These are phyloP conservation scores for Phyllostachys edulis DNA, from an alignment of 176 grass and related monocot genomes.

Conservation along the genomic window DNA sequence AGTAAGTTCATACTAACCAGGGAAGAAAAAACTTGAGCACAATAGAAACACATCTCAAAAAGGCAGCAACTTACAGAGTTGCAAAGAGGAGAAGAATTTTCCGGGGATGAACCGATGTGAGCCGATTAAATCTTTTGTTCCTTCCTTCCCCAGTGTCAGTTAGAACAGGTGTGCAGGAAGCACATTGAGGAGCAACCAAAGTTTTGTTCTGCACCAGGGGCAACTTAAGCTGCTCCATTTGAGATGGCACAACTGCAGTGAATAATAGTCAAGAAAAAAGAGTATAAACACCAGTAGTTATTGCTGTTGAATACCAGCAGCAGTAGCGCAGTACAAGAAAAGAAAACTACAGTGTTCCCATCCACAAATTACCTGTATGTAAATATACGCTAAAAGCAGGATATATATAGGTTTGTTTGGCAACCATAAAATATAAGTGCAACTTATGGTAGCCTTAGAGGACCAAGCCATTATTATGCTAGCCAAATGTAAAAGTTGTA, in stretches of 20 bases:
- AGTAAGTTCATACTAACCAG: neutral
- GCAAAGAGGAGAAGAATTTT: conserved; percentile 91
- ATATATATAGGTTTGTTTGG: neutral
- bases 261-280: conserved; percentile 6
- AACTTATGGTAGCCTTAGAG: neutral
- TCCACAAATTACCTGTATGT: neutral
- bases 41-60: neutral
- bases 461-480: neutral
- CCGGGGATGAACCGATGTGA: conserved; percentile 58
- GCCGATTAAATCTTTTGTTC: conserved; percentile 59
- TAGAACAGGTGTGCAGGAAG: conserved; percentile 45
- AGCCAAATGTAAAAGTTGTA: neutral
- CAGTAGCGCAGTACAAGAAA: neutral
- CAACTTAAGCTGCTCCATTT: conserved; percentile 69
- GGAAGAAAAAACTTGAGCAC: neutral
- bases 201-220: conserved; percentile 57
- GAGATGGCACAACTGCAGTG: conserved; percentile 68
- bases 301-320: neutral
- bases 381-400: neutral
- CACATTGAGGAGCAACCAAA: conserved; percentile 37
- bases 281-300: conserved; percentile 1
- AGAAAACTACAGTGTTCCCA: neutral
- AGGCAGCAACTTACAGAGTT: conserved; percentile 55
- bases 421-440: neutral
- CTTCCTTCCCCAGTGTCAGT: conserved; percentile 63